Evolutionary conservation across 345 rosid species (phyloP), one percentile per base, ranked within the genome.

Genomic region (Theobroma cacao): DNA sequence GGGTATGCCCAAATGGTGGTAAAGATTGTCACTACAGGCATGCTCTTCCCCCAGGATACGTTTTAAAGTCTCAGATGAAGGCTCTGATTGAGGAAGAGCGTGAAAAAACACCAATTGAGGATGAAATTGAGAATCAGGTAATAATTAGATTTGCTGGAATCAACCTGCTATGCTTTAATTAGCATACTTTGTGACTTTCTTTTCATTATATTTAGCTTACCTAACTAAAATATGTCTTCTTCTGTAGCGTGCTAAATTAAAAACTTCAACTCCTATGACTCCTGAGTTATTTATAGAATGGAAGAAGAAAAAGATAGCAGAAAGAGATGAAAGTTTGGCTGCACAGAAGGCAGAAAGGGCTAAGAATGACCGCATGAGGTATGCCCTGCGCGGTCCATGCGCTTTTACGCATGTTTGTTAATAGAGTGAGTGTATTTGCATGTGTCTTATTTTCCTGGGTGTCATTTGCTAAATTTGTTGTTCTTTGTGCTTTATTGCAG

Each of bases 351-450:
- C 88, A 62, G 91, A 91, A 60, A 89, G 92, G 79, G 90, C 88
- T 55, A 89, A 88, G 82, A 87, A 88, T 78, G 94, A 91, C 66
- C 84, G 90, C 2, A 89, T 87, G 92, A 91, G 94, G 94, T 89
- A 79, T 30, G n/a, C 36, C 12, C 12, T 72, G 40, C 1, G 3
- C 40, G 30, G 4, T 28, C 24, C 59, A 1, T 64, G n/a, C 31
- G 14, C 43, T 60, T n/a, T 22, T 26, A 11, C 15, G 20, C 36
- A 59, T 12, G 10, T 28, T 11, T 61, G 3, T 36, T 1, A 36
- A 58, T 41, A 74, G 13, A 24, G 14, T 17, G 22, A 14, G 11
- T 36, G 7, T 7, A 14, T 2, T 6, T 47, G n/a, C 17, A 30
- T 14, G 61, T 74, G 24, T 76, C n/a, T n/a, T 33, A 8, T 34